Percentiles rank a stretch among this genome's conserved stretches.
phyloP scores from a whole-genome alignment of 148 eudicot species.

The Camellia japonica region DNA sequence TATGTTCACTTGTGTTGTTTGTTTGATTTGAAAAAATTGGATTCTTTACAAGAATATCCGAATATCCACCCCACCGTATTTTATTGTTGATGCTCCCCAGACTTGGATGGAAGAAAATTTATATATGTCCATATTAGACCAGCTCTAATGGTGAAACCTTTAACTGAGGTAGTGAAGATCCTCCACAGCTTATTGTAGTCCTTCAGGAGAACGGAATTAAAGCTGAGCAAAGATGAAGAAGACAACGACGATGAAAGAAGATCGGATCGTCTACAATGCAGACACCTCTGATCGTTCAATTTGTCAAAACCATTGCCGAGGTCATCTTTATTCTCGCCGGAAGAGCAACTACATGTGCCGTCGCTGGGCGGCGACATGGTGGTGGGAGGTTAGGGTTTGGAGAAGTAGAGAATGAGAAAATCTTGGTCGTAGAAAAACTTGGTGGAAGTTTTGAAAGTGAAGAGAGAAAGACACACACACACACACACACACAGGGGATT shows the following conservation, averaged over 20 bases:
- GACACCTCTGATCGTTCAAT: constrained; percentile 21
- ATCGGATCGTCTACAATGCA: constrained; percentile 36
- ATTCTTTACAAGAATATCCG: too few relatives aligned
- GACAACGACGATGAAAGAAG: constrained; percentile 47
- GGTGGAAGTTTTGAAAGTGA: constrained; percentile 7
- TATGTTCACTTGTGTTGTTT: too few relatives aligned
- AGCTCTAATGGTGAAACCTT: constrained; percentile 84
- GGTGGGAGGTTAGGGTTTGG: constrained; percentile 1
- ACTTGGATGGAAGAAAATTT: too few relatives aligned
- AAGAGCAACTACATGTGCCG: background rate
- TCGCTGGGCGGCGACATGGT: constrained; percentile 27
- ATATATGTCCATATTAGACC: constrained; percentile 29
- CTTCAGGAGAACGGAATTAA: constrained; percentile 50
- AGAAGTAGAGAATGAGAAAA: background rate
- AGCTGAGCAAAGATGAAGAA: constrained; percentile 32
- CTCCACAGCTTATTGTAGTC: constrained; percentile 51
- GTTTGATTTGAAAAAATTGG: too few relatives aligned
- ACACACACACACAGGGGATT: background rate
- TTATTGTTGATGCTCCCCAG: too few relatives aligned
- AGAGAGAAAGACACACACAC: background rate
- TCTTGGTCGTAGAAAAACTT: background rate
- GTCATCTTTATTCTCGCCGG: background rate
- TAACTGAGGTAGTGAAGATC: constrained; percentile 52
- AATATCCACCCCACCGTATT: too few relatives aligned
- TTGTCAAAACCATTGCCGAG: background rate